Percentiles rank a stretch among this genome's conserved stretches.
phyloP scores from a whole-genome alignment of 768 basidiomycete genomes.

The Artomyces pyxidatus region DNA sequence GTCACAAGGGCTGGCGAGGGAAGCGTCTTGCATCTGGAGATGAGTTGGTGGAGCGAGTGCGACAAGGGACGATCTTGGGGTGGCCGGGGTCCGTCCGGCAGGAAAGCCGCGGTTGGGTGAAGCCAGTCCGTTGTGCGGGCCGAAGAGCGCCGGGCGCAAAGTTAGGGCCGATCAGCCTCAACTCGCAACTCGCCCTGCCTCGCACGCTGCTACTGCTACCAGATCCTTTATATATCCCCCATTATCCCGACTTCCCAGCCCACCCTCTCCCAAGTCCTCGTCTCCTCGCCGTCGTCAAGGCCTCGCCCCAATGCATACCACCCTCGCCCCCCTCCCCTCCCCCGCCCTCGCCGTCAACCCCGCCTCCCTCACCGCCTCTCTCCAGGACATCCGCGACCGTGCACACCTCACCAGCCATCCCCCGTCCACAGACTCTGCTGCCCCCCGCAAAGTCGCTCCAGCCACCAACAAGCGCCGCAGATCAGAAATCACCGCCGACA shows the following conservation, averaged over 20 bases:
- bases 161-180: neutral
- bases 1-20: too few species aligned
- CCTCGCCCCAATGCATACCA: neutral
- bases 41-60: too few species aligned
- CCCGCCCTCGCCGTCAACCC: slow-evolving; percentile 5
- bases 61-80: too few species aligned
- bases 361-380: slow-evolving; percentile 1
- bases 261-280: neutral
- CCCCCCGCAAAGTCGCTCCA: neutral
- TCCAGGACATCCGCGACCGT: neutral
- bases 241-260: neutral
- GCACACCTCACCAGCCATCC: neutral
- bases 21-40: too few species aligned
- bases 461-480: slow-evolving; percentile 26
- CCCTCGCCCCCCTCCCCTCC: neutral
- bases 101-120: too few species aligned
- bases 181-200: neutral
- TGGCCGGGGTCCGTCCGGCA: too few species aligned
- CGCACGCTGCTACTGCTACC: too few species aligned
- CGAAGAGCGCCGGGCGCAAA: too few species aligned
- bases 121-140: too few species aligned
- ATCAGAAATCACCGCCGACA: slow-evolving; percentile 45
- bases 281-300: neutral
- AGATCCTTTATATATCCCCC: slow-evolving; percentile 5
- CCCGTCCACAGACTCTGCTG: neutral